Conservation (phyloP, 2,329 filamentous ascomycete species). For the Penicillium brasilianum region DNA sequence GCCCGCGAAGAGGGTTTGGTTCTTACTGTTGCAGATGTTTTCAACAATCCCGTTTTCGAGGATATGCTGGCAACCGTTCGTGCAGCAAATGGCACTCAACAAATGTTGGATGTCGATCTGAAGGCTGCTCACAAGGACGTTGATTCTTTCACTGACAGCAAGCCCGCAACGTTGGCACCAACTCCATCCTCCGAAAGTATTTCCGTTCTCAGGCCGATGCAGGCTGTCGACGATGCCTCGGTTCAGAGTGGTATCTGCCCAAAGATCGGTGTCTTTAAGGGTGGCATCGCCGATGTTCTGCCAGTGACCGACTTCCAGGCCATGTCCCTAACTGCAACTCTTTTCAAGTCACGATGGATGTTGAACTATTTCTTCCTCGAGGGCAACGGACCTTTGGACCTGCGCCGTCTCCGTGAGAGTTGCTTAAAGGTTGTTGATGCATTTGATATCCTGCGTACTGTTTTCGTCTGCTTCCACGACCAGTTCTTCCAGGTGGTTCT, state of each 20-base stretch:
- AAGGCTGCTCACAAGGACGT: slow-evolving; percentile 25
- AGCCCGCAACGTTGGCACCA: slow-evolving; percentile 18
- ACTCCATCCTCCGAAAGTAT: slow-evolving; percentile 33
- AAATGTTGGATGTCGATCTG: slow-evolving; percentile 30
- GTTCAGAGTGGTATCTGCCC: slow-evolving; percentile 57
- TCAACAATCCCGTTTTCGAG: slow-evolving; percentile 48
- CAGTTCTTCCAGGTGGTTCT: slow-evolving; percentile 64
- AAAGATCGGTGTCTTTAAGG: slow-evolving; percentile 57
- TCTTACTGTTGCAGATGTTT: slow-evolving; percentile 52
- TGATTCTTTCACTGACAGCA: slow-evolving; percentile 24
- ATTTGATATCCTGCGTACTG: slow-evolving; percentile 69
- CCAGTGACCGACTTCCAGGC: slow-evolving; percentile 59
- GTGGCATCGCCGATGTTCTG: slow-evolving; percentile 61
- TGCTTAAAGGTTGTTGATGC: slow-evolving; percentile 59
- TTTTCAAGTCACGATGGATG: slow-evolving; percentile 49
- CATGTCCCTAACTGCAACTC: slow-evolving; percentile 42
- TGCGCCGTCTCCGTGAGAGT: slow-evolving; percentile 52
- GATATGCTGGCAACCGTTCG: slow-evolving; percentile 44
- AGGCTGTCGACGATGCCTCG: slow-evolving; percentile 43
- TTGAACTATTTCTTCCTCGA: slow-evolving; percentile 64
- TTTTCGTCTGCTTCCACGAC: slow-evolving; percentile 62
- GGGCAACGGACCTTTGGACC: slow-evolving; percentile 50
- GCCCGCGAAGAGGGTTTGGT: slow-evolving; percentile 47
- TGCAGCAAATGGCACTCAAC: slow-evolving; percentile 31
- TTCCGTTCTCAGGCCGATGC: slow-evolving; percentile 31